A percentile compares a stretch with the other conserved stretches of the same genome.
phyloP scores from a whole-genome alignment of 805 yeast species.

The Lachancea sp. region DNA sequence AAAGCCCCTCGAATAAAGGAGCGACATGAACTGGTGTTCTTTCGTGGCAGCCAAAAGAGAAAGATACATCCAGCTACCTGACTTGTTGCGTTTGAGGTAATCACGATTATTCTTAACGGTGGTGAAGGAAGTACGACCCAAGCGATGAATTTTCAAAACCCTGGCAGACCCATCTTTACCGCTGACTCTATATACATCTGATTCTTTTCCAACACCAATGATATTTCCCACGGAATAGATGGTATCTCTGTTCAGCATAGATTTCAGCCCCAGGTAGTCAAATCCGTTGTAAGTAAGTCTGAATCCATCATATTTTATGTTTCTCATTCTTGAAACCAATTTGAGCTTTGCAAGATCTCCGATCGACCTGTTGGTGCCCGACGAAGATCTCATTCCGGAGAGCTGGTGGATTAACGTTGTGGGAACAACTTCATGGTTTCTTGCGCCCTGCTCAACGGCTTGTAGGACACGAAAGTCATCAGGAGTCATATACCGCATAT shows the following conservation, averaged over 20 bases:
- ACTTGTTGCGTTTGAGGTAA: conserved; percentile 61
- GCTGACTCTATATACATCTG: conserved; percentile 83
- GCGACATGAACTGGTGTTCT: conserved; percentile 83
- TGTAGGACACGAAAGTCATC: conserved; percentile 87
- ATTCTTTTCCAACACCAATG: conserved; percentile 96
- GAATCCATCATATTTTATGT: conserved; percentile 94
- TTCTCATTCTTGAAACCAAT: conserved; percentile 69
- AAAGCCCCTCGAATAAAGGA: conserved; percentile 68
- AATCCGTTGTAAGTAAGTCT: conserved; percentile 82
- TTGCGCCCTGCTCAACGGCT: conserved; percentile 85
- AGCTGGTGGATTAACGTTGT: conserved; percentile 73
- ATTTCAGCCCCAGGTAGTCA: conserved; percentile 84
- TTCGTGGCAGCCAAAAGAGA: conserved; percentile 87
- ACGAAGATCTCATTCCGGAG: conserved; percentile 67
- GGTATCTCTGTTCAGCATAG: conserved; percentile 69
- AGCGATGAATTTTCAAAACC: conserved; percentile 83
- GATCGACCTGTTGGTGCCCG: conserved; percentile 72
- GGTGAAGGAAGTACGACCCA: conserved; percentile 90
- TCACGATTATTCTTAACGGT: conserved; percentile 93
- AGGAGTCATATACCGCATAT: conserved; percentile 85
- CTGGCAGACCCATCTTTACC: conserved; percentile 57
- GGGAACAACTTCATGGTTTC: conserved; percentile 93
- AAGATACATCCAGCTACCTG: conserved; percentile 87
- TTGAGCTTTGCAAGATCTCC: conserved; percentile 83
- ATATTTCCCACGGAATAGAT: conserved; percentile 75